Evolutionary conservation across 2,329 filamentous ascomycete genomes (phyloP).

Genomic region (Paraconiothyrium sp.): DNA sequence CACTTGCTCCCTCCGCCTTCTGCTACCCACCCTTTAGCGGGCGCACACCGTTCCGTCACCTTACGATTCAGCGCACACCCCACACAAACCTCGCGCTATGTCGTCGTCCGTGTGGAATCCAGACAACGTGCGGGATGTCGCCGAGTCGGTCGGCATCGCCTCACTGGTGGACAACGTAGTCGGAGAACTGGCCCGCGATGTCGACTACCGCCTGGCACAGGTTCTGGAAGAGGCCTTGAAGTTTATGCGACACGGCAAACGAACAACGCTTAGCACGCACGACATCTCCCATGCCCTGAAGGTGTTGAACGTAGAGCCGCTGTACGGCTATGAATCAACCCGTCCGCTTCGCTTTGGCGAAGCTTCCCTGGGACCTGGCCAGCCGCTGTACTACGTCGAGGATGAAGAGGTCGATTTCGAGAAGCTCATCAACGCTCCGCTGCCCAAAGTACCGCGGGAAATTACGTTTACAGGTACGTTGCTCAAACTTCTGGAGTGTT

Average conservation of each 20-base stretch:
- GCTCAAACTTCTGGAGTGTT: background rate
- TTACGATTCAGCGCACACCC: conserved; percentile 26
- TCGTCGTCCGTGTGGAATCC: conserved; percentile 83
- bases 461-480: conserved; percentile 84
- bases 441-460: conserved; percentile 94
- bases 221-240: conserved; percentile 93
- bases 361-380: conserved; percentile 89
- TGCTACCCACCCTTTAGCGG: conserved; percentile 20
- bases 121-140: conserved; percentile 94
- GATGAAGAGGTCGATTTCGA: conserved; percentile 99
- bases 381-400: conserved; percentile 96
- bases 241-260: conserved; percentile 91
- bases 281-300: conserved; percentile 88
- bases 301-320: conserved; percentile 89
- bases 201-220: conserved; percentile 93
- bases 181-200: conserved; percentile 87
- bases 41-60: conserved; percentile 10
- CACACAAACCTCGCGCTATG: conserved; percentile 30
- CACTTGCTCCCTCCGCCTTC: conserved; percentile 21
- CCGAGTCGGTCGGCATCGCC: conserved; percentile 91
- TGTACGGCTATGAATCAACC: conserved; percentile 96
- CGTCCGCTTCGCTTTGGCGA: conserved; percentile 90
- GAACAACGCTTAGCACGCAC: conserved; percentile 86
- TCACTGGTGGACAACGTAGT: conserved; percentile 85
- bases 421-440: conserved; percentile 94